A percentile compares a stretch with the other conserved stretches of the same genome.
These are phyloP conservation scores for Mycena rebaudengoi DNA, from an alignment of 768 basidiomycete species.

Conservation along the genomic window DNA sequence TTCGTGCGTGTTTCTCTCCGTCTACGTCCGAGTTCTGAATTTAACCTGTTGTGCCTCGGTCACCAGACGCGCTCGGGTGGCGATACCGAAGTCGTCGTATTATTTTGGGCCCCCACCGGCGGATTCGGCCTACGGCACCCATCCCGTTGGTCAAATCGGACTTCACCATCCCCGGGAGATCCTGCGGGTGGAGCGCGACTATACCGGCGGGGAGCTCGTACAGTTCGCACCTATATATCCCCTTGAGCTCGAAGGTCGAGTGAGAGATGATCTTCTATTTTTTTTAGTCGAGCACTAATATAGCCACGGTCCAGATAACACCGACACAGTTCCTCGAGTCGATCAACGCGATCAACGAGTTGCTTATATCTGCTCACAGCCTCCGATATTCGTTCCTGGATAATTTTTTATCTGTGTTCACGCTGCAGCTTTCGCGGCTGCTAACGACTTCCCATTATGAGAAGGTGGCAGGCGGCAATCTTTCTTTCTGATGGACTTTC, in stretches of 20 bases:
- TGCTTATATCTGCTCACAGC: constrained; percentile 88
- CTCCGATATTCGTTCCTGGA: constrained; percentile 75
- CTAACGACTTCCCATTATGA: constrained; percentile 81
- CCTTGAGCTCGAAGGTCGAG: constrained; percentile 91
- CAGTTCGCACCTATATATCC: constrained; percentile 93
- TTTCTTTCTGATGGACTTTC: neutral
- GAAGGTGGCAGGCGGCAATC: constrained; percentile 57
- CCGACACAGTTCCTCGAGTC: constrained; percentile 91
- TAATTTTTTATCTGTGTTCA: constrained; percentile 81
- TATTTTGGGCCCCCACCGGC: constrained; percentile 83
- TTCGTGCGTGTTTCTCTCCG: constrained; percentile 44
- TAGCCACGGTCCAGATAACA: constrained; percentile 68
- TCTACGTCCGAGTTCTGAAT: constrained; percentile 1
- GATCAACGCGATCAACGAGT: constrained; percentile 89
- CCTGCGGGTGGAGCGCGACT: constrained; percentile 92
- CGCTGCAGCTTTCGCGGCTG: constrained; percentile 81
- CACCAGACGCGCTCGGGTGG: constrained; percentile 49
- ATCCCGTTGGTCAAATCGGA: constrained; percentile 86
- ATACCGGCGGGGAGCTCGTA: constrained; percentile 85
- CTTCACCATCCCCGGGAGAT: constrained; percentile 92
- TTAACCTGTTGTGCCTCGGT: constrained; percentile 20
- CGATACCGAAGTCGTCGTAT: constrained; percentile 83
- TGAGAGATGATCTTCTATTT: constrained; percentile 48
- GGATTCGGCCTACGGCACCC: constrained; percentile 83
- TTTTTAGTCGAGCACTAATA: neutral